Evolutionary conservation across 2,329 filamentous ascomycete species (phyloP).

Genomic region (Stagonosporopsis tanaceti): DNA sequence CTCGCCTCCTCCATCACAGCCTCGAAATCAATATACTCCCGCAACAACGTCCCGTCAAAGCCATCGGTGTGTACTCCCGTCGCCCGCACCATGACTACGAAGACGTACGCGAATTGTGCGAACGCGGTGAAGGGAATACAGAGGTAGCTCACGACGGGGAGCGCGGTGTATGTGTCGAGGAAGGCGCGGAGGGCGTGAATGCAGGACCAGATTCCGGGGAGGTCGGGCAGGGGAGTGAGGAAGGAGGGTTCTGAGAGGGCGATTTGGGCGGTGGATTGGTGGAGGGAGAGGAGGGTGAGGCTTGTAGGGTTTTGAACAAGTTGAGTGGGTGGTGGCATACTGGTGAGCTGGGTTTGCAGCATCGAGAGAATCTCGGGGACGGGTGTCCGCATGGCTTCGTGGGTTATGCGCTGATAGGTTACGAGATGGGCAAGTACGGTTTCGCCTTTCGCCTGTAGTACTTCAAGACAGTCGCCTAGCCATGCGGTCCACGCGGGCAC

Average conservation of each 20-base stretch:
- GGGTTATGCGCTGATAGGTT: neutral
- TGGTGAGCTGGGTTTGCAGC: too few relatives aligned
- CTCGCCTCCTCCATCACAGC: conserved; percentile 2
- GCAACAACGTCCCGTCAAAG: conserved; percentile 3
- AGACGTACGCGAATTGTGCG: conserved; percentile 22
- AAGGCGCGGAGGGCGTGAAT: neutral
- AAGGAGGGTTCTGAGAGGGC: neutral
- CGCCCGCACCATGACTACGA: conserved; percentile 20
- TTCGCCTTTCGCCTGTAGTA: neutral
- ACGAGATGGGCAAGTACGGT: neutral
- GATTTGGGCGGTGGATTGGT: neutral
- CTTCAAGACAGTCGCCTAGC: conserved; percentile 5
- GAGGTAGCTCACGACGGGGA: conserved; percentile 1
- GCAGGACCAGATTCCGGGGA: neutral
- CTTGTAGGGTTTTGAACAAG: neutral
- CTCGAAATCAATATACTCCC: conserved; percentile 8
- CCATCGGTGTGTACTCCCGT: neutral
- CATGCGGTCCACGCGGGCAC: conserved; percentile 8
- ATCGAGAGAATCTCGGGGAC: too few relatives aligned
- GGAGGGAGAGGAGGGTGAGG: neutral
- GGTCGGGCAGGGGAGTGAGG: neutral
- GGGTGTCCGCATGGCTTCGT: neutral
- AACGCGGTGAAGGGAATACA: conserved; percentile 17
- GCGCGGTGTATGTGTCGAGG: neutral
- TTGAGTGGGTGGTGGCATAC: too few relatives aligned